A percentile compares a stretch with the other conserved stretches of the same genome.
These are phyloP conservation scores for Termitomyces sp. DNA, from an alignment of 768 basidiomycete genomes.

Conservation along the genomic window DNA sequence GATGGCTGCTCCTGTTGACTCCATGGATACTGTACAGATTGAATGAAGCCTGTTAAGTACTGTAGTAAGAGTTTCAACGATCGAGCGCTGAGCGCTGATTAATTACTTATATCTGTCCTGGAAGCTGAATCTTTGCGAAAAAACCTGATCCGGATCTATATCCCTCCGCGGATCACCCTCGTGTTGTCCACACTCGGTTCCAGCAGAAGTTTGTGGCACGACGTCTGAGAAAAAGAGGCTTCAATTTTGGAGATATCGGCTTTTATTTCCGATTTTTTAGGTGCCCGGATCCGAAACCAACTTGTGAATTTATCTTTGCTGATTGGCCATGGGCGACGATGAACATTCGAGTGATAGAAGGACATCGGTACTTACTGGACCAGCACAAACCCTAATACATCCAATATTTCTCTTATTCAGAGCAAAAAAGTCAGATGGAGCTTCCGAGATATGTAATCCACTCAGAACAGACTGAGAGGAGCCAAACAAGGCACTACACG, in stretches of 20 bases:
- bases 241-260: slow-evolving; percentile 10
- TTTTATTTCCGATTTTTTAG: slow-evolving; percentile 5
- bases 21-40: too few species aligned
- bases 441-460: not conserved
- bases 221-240: not conserved
- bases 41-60: too few species aligned
- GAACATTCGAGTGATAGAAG: not conserved
- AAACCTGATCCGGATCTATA: not conserved
- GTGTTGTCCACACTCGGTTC: not conserved
- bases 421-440: not conserved
- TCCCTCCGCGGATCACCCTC: not conserved
- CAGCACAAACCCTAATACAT: not conserved
- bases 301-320: slow-evolving; percentile 1
- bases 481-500: slow-evolving; percentile 19
- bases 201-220: not conserved
- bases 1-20: too few species aligned
- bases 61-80: too few species aligned
- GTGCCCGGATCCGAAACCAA: slow-evolving; percentile 2
- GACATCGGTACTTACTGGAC: not conserved
- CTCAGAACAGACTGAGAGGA: not conserved
- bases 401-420: not conserved
- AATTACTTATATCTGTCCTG: too few species aligned
- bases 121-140: not conserved
- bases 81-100: too few species aligned
- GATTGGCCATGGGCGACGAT: not conserved